Base-by-base conservation (phyloP, 106 monocot species). In the Cymbidium sinense region DNA sequence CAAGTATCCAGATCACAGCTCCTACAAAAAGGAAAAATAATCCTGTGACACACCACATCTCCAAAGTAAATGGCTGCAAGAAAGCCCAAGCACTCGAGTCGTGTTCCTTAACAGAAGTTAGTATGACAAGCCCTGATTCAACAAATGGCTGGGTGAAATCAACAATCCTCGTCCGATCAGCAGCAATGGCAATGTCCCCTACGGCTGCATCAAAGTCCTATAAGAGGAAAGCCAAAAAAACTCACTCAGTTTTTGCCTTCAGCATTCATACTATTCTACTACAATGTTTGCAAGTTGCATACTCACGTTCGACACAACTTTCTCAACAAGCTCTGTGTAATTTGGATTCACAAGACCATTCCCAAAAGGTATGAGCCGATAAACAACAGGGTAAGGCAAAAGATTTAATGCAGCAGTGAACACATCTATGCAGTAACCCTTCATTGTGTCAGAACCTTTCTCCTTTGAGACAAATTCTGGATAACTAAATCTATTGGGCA, bases 121-220 rank as follows among this genome's bases (percentile, higher is more conserved):
- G 18, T 43, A 95, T 75, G 7, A 93, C 93, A 75, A 95, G 88
- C 67, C 95, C 95, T 8, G 95, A 90, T 55, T 85, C 90, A n/a
- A 82, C 70, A 77, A 75, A 95, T 37, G 95, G 95, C 39, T 93
- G 95, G 5, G 95, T 95, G 74, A 93, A 95, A 90, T 95, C 95
- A 70, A 84, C 93, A 73, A 74, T 28, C 79, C 75, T 88, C 52
- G 95, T 89, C 25, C 95, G 81, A 70, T 85, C 88, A 76, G 82
- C 83, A 20, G 87, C 81, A 76, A 95, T 95, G 7, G 90, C 39
- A 50, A 95, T 86, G 50, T 95, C 95, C 4, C 95, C 95, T 21
- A 95, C 76, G 71, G 80, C 95, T 78, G 85, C 95, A 87, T 95
- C 95, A 83, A 86, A 81, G 0, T 62, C 90, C 95, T 95, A 79